These are phyloP conservation scores for Vanderwaltozyma verrucispora DNA, from an alignment of 805 yeast genomes.

Conservation along the genomic window DNA sequence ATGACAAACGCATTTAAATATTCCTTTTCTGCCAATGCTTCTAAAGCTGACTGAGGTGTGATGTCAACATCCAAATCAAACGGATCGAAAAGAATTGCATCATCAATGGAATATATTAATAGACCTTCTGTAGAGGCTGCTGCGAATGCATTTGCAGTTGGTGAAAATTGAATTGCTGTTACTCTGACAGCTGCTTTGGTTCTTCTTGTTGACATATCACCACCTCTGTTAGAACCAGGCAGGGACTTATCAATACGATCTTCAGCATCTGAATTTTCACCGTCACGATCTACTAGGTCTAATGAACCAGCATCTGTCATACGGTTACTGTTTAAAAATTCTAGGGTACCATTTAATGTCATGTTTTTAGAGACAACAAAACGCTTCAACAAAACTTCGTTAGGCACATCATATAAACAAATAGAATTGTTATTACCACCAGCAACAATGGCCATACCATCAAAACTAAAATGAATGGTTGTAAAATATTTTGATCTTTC, in stretches of 20 bases:
- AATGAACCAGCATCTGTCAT: conserved; percentile 85
- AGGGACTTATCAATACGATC: conserved; percentile 64
- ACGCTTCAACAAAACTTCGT: conserved; percentile 74
- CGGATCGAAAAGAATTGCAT: conserved; percentile 74
- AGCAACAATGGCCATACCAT: conserved; percentile 79
- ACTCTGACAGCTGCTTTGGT: conserved; percentile 78
- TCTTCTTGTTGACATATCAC: conserved; percentile 68
- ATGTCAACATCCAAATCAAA: conserved; percentile 88
- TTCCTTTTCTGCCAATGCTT: conserved; percentile 43
- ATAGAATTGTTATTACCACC: conserved; percentile 90
- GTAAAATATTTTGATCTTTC: conserved; percentile 78
- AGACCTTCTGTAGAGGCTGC: conserved; percentile 95
- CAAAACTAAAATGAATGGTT: conserved; percentile 74
- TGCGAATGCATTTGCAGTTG: conserved; percentile 82
- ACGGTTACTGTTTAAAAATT: conserved; percentile 64
- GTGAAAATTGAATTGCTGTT: conserved; percentile 70
- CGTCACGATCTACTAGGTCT: conserved; percentile 72
- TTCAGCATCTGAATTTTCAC: conserved; percentile 77
- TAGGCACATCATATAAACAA: conserved; percentile 81
- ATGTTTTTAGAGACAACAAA: conserved; percentile 82
- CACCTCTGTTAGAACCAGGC: conserved; percentile 79
- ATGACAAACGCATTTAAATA: conserved; percentile 74
- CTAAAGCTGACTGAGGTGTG: conserved; percentile 68
- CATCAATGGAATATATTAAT: conserved; percentile 70
- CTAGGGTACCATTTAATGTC: conserved; percentile 82